phyloP scores from a whole-genome alignment of 495 filamentous ascomycete species.

The Melanomma pulvis-pyrius region DNA sequence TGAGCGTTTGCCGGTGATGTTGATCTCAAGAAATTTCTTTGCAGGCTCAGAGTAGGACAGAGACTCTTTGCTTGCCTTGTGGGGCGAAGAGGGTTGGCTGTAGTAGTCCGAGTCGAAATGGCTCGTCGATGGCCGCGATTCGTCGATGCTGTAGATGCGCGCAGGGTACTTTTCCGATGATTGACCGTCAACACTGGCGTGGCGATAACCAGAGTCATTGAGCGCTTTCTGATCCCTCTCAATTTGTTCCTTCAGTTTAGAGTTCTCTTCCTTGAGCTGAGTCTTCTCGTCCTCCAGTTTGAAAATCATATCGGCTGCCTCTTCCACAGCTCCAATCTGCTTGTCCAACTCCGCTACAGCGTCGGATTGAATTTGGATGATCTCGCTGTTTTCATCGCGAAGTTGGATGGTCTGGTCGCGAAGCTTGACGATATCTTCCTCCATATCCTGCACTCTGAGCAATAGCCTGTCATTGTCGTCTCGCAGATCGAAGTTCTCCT shows the following conservation, averaged over 20 bases:
- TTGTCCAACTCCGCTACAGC: conserved; percentile 71
- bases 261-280: conserved; percentile 13
- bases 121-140: conserved; percentile 30
- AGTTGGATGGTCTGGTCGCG: conserved; percentile 39
- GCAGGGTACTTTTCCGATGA: conserved; percentile 2
- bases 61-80: conserved; percentile 22
- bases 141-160: conserved; percentile 31
- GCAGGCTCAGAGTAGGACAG: conserved; percentile 14
- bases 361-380: conserved; percentile 63
- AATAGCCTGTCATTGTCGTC: conserved; percentile 12
- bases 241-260: conserved; percentile 2
- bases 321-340: conserved; percentile 74
- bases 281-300: conserved; percentile 60
- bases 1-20: conserved; percentile 4
- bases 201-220: background rate
- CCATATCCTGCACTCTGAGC: conserved; percentile 37
- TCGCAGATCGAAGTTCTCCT: conserved; percentile 37
- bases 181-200: background rate
- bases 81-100: conserved; percentile 35
- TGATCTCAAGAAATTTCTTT: conserved; percentile 17
- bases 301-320: conserved; percentile 81
- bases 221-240: background rate
- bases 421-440: conserved; percentile 41
- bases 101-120: conserved; percentile 37
- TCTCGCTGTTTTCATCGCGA: conserved; percentile 38